Evolutionary conservation across 2,329 filamentous ascomycete species (phyloP).

Genomic region (Fusarium domesticum): DNA sequence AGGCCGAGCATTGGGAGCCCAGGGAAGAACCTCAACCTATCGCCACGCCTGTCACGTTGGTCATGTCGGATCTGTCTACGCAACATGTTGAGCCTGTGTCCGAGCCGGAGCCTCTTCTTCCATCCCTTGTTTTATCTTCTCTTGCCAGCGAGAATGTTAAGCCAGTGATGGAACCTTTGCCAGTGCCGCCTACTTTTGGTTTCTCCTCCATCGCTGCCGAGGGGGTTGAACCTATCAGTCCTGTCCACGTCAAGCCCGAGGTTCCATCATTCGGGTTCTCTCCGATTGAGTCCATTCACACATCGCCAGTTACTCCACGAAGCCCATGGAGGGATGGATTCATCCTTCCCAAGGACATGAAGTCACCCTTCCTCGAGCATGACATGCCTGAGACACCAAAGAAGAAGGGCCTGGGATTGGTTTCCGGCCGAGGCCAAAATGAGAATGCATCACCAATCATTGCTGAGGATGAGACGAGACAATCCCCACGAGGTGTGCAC

Average conservation of each 20-base stretch:
- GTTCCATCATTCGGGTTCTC: constrained; percentile 42
- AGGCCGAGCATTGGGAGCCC: constrained; percentile 35
- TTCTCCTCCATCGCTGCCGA: constrained; percentile 39
- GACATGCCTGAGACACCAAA: constrained; percentile 40
- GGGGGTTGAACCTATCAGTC: constrained; percentile 40
- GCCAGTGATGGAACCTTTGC: constrained; percentile 28
- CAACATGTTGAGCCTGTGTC: constrained; percentile 38
- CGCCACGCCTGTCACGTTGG: constrained; percentile 25
- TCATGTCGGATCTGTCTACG: constrained; percentile 35
- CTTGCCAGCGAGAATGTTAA: constrained; percentile 36
- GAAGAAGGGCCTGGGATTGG: constrained; percentile 26
- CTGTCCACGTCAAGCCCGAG: constrained; percentile 21
- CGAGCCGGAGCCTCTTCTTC: constrained; percentile 22
- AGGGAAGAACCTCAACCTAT: constrained; percentile 29
- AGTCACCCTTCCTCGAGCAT: constrained; percentile 29
- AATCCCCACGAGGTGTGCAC: constrained; percentile 44
- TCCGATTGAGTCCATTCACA: constrained; percentile 44
- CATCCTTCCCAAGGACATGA: constrained; percentile 50
- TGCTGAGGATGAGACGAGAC: constrained; percentile 62
- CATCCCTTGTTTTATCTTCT: constrained; percentile 15
- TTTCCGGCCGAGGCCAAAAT: constrained; percentile 45
- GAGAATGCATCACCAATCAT: constrained; percentile 47
- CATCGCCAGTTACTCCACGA: constrained; percentile 45
- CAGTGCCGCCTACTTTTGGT: constrained; percentile 29
- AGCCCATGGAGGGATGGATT: constrained; percentile 56